Conservation (phyloP, 331 rosid species). For the Dryas integrifolia region DNA sequence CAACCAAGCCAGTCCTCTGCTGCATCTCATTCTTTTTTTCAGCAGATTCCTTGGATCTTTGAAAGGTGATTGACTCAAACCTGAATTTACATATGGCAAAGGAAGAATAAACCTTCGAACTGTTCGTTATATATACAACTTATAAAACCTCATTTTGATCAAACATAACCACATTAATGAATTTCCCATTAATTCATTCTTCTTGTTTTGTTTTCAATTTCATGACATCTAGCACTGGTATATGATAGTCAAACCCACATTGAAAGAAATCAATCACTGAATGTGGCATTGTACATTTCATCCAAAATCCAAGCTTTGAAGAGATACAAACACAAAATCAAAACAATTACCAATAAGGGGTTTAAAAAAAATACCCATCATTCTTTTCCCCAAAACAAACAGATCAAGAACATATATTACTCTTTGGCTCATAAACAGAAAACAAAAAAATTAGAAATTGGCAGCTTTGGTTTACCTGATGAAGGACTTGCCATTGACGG, state of each 20-base stretch:
- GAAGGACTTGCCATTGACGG: conserved; percentile 63
- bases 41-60: conserved; percentile 59
- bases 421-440: not conserved
- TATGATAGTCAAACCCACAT: not conserved
- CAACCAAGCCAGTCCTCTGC: conserved; percentile 68
- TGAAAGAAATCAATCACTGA: not conserved
- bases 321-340: conserved; percentile 1
- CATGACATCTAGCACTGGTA: not conserved
- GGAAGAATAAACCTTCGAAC: conserved; percentile 19
- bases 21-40: conserved; percentile 62
- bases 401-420: conserved; percentile 22
- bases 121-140: conserved; percentile 6
- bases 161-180: conserved; percentile 16
- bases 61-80: conserved; percentile 71
- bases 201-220: not conserved
- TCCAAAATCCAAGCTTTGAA: conserved; percentile 2
- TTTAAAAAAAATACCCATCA: not conserved
- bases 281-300: not conserved
- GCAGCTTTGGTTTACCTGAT: conserved; percentile 41
- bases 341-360: not conserved
- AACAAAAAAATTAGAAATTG: not conserved
- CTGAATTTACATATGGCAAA: conserved; percentile 38
- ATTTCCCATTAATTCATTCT: not conserved
- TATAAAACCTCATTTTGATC: conserved; percentile 9
- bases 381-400: conserved; percentile 20